Conservation (phyloP, 805 yeast genomes). For the Middelhovenomyces tepae region DNA sequence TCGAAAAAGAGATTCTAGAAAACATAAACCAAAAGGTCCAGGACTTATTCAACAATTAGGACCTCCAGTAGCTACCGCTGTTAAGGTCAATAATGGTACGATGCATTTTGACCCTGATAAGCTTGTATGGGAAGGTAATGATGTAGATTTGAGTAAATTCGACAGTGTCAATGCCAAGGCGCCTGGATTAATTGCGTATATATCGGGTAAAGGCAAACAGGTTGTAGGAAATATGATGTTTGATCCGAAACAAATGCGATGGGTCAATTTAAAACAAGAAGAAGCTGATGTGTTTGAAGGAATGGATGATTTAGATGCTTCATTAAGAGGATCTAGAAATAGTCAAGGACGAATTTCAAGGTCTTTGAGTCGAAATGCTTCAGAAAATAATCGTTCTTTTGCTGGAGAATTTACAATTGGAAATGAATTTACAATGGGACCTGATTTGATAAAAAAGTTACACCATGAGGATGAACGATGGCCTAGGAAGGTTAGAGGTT, state of each 20-base stretch:
- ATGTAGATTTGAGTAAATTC: conserved; percentile 45
- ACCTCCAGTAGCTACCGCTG: conserved; percentile 10
- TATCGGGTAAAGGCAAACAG: conserved; percentile 32
- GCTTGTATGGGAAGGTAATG: conserved; percentile 59
- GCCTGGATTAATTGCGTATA: conserved; percentile 29
- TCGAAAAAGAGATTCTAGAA: conserved; percentile 5
- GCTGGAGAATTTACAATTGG: conserved; percentile 23
- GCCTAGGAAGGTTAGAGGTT: conserved; percentile 25
- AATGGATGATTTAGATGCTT: conserved; percentile 37
- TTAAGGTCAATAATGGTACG: conserved; percentile 23
- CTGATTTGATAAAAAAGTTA: conserved; percentile 19
- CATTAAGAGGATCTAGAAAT: conserved; percentile 4
- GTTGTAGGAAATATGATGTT: conserved; percentile 49
- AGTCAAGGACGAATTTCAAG: background rate
- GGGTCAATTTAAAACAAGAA: conserved; percentile 42
- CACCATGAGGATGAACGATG: conserved; percentile 29
- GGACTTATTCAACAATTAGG: conserved; percentile 18
- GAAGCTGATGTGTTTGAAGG: conserved; percentile 37
- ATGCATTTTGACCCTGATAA: conserved; percentile 48
- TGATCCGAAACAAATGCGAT: conserved; percentile 46
- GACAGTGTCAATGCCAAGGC: conserved; percentile 28
- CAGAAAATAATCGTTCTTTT: conserved; percentile 1
- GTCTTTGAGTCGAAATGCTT: conserved; percentile 1
- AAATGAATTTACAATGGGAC: conserved; percentile 25
- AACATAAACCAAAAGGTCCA: conserved; percentile 5